Evolutionary conservation across 2,329 filamentous ascomycete species (phyloP).

Genomic region (Scolecobasidium constrictum): DNA sequence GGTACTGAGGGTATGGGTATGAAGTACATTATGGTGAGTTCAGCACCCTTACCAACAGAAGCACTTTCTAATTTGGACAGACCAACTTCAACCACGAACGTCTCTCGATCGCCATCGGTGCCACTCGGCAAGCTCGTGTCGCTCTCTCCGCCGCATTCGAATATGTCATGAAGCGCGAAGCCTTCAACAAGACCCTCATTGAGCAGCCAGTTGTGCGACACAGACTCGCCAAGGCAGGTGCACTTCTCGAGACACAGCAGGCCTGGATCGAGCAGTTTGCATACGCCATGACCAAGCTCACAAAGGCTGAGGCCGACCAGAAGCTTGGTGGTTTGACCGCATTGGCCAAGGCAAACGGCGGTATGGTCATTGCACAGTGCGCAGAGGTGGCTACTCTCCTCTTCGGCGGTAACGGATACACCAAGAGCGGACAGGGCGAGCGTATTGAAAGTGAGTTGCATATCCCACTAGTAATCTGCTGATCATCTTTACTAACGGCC

Average conservation of each 20-base stretch:
- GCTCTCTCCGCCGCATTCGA: conserved; percentile 49
- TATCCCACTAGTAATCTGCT: too few relatives aligned
- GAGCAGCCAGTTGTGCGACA: conserved; percentile 67
- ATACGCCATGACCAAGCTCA: conserved; percentile 55
- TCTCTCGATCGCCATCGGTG: conserved; percentile 53
- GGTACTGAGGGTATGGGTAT: conserved; percentile 61
- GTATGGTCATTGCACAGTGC: conserved; percentile 61
- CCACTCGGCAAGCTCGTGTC: conserved; percentile 51
- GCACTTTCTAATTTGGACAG: conserved; percentile 24
- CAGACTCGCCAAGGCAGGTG: conserved; percentile 59
- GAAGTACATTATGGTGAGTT: conserved; percentile 47
- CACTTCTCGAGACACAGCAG: conserved; percentile 56
- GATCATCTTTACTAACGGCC: background rate
- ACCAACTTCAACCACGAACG: conserved; percentile 75
- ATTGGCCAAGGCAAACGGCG: conserved; percentile 60
- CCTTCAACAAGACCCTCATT: conserved; percentile 57
- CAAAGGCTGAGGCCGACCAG: conserved; percentile 46
- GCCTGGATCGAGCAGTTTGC: conserved; percentile 64
- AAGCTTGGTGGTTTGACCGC: conserved; percentile 63
- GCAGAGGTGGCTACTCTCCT: conserved; percentile 58
- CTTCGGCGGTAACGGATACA: conserved; percentile 66
- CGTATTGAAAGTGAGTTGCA: conserved; percentile 52
- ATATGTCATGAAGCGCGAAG: conserved; percentile 55
- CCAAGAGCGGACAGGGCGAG: conserved; percentile 58
- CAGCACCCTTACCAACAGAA: conserved; percentile 1